Evolutionary conservation across 176 grass and related monocot species (phyloP).

Genomic region (Phragmites australis): DNA sequence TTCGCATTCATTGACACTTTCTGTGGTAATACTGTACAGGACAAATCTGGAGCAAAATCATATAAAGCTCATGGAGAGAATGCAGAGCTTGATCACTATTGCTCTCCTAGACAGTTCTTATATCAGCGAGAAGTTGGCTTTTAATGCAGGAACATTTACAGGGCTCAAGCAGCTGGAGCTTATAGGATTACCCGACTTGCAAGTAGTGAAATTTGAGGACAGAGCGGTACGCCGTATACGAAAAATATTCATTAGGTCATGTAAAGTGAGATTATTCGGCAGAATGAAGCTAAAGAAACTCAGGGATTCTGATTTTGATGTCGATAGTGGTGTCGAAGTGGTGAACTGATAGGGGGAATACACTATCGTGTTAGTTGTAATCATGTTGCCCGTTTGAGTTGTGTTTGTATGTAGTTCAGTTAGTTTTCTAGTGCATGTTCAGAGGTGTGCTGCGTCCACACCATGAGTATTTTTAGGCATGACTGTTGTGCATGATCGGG

Average conservation of each 20-base stretch:
- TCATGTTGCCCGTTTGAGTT: no score
- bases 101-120: conserved; percentile 25
- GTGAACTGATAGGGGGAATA: neutral
- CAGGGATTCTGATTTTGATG: neutral
- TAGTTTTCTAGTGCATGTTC: no score
- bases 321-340: neutral
- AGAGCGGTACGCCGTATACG: neutral
- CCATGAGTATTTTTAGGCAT: no score
- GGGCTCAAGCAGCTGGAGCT: neutral
- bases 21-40: neutral
- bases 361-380: no score
- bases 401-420: no score
- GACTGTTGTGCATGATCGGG: no score
- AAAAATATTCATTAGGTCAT: neutral
- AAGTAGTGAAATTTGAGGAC: neutral
- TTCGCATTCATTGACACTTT: neutral
- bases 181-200: neutral
- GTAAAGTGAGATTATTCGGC: neutral
- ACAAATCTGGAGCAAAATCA: neutral
- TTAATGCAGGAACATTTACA: neutral
- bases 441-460: no score
- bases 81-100: neutral
- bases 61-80: neutral
- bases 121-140: neutral
- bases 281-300: neutral